Conservation (phyloP, 1,284 basidiomycete species). For the Sporisorium sorghi region DNA sequence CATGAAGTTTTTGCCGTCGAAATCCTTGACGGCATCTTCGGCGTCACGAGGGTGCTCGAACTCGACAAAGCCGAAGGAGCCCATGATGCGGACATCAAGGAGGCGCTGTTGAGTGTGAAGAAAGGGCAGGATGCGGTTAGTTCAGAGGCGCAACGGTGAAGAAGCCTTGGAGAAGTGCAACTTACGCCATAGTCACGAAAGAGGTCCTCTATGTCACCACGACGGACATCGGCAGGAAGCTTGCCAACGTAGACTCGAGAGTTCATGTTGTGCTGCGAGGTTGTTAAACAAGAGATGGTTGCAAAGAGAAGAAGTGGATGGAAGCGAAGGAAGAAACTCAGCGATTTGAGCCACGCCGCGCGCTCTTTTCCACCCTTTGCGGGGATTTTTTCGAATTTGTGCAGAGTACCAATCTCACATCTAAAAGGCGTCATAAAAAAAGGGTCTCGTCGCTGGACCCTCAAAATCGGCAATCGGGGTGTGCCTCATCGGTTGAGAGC, state of each 20-base stretch:
- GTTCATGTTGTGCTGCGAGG: conserved; percentile 27
- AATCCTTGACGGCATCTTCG: conserved; percentile 66
- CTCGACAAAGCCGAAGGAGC: conserved; percentile 66
- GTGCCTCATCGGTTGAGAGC: neutral
- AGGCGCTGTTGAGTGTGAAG: conserved; percentile 31
- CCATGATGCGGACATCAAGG: conserved; percentile 66
- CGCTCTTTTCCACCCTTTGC: neutral
- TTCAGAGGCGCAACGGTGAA: neutral
- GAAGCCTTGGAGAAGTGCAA: neutral
- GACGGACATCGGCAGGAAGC: conserved; percentile 59
- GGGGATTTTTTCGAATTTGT: neutral
- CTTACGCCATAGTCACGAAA: conserved; percentile 66
- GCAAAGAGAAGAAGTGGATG: conserved; percentile 4
- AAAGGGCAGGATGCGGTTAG: neutral
- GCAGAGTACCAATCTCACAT: no score
- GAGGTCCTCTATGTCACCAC: conserved; percentile 65
- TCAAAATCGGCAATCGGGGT: neutral
- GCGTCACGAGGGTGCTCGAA: conserved; percentile 67
- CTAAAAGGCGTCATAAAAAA: neutral
- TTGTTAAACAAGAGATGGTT: neutral
- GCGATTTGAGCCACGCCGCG: neutral
- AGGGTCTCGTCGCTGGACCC: conserved; percentile 4
- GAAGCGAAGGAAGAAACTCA: conserved; percentile 9
- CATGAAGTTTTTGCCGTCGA: conserved; percentile 66
- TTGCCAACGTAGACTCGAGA: conserved; percentile 67